phyloP scores from a whole-genome alignment of 2,329 filamentous ascomycete species.

The Aspergillus bombycis region DNA sequence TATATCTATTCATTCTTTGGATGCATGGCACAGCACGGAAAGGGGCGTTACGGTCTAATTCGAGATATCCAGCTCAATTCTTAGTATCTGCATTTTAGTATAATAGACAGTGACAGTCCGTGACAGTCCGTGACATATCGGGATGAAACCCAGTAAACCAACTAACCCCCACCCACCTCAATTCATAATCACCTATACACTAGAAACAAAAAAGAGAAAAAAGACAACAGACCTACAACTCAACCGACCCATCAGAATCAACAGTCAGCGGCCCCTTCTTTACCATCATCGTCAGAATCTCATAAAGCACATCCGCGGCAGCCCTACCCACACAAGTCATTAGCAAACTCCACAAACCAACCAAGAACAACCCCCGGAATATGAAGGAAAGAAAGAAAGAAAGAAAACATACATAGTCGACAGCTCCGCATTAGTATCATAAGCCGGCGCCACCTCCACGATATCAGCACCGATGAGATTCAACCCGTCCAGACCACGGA shows the following conservation, averaged over 20 bases:
- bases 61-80: conserved; percentile 1
- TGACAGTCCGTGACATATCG: no score
- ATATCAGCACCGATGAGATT: conserved; percentile 27
- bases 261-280: conserved; percentile 68
- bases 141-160: no score
- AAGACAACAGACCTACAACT: background rate
- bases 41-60: background rate
- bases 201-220: background rate
- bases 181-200: background rate
- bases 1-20: background rate
- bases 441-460: conserved; percentile 53
- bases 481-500: conserved; percentile 22
- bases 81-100: background rate
- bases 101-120: no score
- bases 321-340: conserved; percentile 29
- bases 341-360: background rate
- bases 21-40: background rate
- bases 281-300: conserved; percentile 81
- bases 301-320: conserved; percentile 66
- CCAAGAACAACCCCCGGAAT: background rate
- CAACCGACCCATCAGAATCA: background rate
- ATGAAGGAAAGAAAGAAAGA: conserved; percentile 7
- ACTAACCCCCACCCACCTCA: no score
- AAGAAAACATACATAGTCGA: conserved; percentile 49
- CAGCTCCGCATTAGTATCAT: conserved; percentile 51